A percentile compares a stretch with the other conserved stretches of the same genome.
These are phyloP conservation scores for Capsella rubella DNA, from an alignment of 441 rosid species.

Conservation along the genomic window DNA sequence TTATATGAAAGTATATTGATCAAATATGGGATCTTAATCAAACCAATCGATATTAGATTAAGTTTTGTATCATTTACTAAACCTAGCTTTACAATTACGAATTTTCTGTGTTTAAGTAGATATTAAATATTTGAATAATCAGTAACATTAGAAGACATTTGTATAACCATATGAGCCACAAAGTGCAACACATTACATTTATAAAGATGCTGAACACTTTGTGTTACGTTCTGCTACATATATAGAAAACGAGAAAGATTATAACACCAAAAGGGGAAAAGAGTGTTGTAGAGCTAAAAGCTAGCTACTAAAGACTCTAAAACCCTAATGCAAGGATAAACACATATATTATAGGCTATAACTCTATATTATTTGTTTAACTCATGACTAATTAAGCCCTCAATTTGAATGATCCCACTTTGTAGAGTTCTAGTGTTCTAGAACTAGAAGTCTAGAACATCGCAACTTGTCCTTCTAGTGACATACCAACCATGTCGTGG, in stretches of 20 bases:
- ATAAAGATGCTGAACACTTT: conserved; percentile 13
- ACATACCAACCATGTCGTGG: conserved; percentile 53
- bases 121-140: background rate
- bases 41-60: background rate
- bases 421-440: conserved; percentile 36
- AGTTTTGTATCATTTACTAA: background rate
- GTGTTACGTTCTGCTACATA: conserved; percentile 27
- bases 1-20: background rate
- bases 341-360: conserved; percentile 37
- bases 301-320: conserved; percentile 45
- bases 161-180: conserved; percentile 33
- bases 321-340: conserved; percentile 40
- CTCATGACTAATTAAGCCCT: conserved; percentile 30
- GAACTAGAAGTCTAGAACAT: conserved; percentile 42
- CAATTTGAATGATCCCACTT: conserved; percentile 13
- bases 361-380: conserved; percentile 35
- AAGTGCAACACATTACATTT: conserved; percentile 17
- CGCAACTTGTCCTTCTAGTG: conserved; percentile 52
- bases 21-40: background rate
- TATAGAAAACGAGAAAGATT: background rate
- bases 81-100: background rate
- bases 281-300: conserved; percentile 48
- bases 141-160: background rate
- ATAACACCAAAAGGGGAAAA: conserved; percentile 40
- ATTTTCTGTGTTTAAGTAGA: background rate